Conservation (phyloP, 1,139 yeast species). For the Yamadazyma atlantica region DNA sequence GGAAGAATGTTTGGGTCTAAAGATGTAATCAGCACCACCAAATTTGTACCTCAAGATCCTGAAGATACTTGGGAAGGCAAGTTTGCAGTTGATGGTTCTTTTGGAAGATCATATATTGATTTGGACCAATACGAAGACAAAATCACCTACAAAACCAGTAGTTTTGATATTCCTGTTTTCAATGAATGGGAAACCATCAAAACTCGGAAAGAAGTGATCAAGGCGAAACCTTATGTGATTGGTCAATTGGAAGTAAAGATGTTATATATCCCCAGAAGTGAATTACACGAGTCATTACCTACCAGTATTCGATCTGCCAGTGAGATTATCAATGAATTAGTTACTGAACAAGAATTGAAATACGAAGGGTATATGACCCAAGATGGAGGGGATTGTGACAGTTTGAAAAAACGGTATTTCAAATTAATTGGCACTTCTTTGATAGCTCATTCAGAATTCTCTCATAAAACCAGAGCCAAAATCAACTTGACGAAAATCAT, state of each 20-base stretch:
- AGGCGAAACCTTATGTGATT: slow-evolving; percentile 57
- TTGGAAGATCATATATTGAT: slow-evolving; percentile 71
- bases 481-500: slow-evolving; percentile 64
- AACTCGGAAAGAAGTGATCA: slow-evolving; percentile 27
- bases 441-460: slow-evolving; percentile 63
- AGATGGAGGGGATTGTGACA: slow-evolving; percentile 75
- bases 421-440: slow-evolving; percentile 59
- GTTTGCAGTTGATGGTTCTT: slow-evolving; percentile 84
- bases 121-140: slow-evolving; percentile 59
- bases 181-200: slow-evolving; percentile 75
- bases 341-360: slow-evolving; percentile 33
- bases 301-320: slow-evolving; percentile 61
- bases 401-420: slow-evolving; percentile 63
- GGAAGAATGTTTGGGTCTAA: slow-evolving; percentile 51
- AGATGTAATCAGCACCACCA: slow-evolving; percentile 52
- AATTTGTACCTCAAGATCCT: slow-evolving; percentile 50
- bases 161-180: slow-evolving; percentile 59
- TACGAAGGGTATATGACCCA: slow-evolving; percentile 69
- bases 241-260: slow-evolving; percentile 71
- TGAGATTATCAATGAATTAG: slow-evolving; percentile 49
- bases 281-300: slow-evolving; percentile 60
- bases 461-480: slow-evolving; percentile 63
- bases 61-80: slow-evolving; percentile 56
- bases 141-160: slow-evolving; percentile 52
- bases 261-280: slow-evolving; percentile 66